These are phyloP conservation scores for Trichoderma gracile DNA, from an alignment of 2,329 filamentous ascomycete species.

Conservation along the genomic window DNA sequence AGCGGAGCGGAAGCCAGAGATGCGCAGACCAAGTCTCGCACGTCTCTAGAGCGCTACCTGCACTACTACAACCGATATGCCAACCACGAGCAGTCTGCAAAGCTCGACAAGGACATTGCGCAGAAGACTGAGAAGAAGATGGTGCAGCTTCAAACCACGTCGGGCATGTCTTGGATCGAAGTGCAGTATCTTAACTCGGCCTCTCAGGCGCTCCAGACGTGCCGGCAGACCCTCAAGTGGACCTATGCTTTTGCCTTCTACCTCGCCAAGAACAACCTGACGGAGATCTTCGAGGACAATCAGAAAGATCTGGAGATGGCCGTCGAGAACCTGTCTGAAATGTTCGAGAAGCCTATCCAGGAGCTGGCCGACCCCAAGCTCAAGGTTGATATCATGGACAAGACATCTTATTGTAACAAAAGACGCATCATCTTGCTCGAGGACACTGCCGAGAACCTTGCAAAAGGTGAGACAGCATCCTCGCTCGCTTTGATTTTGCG, in stretches of 20 bases:
- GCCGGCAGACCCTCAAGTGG: constrained; percentile 98
- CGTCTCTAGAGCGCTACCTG: constrained; percentile 91
- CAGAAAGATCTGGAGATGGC: constrained; percentile 98
- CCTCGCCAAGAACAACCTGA: constrained; percentile 90
- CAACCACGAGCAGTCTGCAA: constrained; percentile 97
- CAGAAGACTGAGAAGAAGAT: constrained; percentile 99
- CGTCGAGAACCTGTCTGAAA: constrained; percentile 93
- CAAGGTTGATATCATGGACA: constrained; percentile 98
- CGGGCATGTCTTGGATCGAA: constrained; percentile 98
- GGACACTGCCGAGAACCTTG: constrained; percentile 90
- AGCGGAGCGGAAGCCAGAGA: constrained; percentile 87
- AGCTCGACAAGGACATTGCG: constrained; percentile 93
- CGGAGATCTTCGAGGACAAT: constrained; percentile 97
- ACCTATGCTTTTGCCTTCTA: constrained; percentile 99
- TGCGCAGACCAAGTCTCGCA: constrained; percentile 85
- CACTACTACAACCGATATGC: constrained; percentile 99
- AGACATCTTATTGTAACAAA: constrained; percentile 95
- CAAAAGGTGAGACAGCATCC: constrained; percentile 62
- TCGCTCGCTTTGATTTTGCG: no score
- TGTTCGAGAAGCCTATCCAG: constrained; percentile 96
- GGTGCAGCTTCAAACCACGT: constrained; percentile 89
- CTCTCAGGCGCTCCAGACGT: constrained; percentile 90
- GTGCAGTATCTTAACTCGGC: constrained; percentile 95
- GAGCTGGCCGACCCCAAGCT: constrained; percentile 84
- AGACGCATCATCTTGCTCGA: constrained; percentile 84